phyloP scores from a whole-genome alignment of 2,329 filamentous ascomycete species.

The Fusarium beomiforme region DNA sequence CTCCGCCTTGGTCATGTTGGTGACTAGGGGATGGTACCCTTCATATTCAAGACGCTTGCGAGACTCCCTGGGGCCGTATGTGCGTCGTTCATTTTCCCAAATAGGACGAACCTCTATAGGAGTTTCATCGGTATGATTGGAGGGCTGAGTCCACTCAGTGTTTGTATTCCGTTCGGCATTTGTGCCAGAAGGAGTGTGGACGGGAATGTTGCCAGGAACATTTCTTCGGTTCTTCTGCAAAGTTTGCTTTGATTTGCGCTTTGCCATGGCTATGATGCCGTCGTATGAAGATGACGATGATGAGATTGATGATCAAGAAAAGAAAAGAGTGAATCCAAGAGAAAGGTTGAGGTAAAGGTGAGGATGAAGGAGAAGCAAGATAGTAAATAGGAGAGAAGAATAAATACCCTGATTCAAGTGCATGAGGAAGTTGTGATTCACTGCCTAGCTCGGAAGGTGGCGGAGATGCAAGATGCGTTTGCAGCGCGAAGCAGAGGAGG shows the following conservation, averaged over 20 bases:
- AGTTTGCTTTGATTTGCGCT: not conserved
- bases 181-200: not conserved
- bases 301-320: not conserved
- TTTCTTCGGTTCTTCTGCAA: not conserved
- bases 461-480: not conserved
- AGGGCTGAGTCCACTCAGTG: not conserved
- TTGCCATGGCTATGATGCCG: not conserved
- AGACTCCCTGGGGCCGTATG: not conserved
- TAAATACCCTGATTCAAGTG: not conserved
- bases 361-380: not conserved
- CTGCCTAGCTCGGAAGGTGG: not conserved
- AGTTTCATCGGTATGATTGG: not conserved
- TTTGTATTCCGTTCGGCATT: not conserved
- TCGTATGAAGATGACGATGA: not conserved
- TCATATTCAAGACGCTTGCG: not conserved
- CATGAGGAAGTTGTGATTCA: conserved; percentile 3
- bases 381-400: not conserved
- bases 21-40: not conserved
- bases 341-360: not conserved
- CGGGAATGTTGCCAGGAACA: not conserved
- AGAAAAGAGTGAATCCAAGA: not conserved
- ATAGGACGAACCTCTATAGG: not conserved
- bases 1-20: not conserved
- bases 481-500: not conserved
- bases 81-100: not conserved